Percentiles rank a stretch among this genome's conserved stretches.
These are phyloP conservation scores for Citrullus amarus DNA, from an alignment of 306 rosid genomes.

Conservation along the genomic window DNA sequence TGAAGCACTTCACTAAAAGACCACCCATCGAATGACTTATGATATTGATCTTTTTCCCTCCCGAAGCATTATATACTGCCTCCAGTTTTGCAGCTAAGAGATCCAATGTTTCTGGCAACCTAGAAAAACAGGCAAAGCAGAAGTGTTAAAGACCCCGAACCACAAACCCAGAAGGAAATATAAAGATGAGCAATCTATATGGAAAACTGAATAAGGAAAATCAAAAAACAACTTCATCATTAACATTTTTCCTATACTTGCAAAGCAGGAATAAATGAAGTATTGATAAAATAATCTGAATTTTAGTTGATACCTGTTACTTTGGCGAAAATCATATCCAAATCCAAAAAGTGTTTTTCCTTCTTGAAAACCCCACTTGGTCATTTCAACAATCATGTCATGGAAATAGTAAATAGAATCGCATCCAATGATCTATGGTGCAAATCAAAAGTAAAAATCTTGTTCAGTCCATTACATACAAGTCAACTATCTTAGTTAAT, in stretches of 20 bases:
- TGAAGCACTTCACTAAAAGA: constrained; percentile 89
- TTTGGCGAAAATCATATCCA: constrained; percentile 98
- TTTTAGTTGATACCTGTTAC: constrained; percentile 62
- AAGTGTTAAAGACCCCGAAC: not conserved
- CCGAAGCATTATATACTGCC: constrained; percentile 59
- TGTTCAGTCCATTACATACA: not conserved
- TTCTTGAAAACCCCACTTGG: constrained; percentile 81
- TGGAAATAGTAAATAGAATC: constrained; percentile 81
- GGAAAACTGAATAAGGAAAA: not conserved
- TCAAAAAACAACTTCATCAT: not conserved
- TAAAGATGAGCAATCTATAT: not conserved
- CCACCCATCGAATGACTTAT: constrained; percentile 99
- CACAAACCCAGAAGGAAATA: not conserved
- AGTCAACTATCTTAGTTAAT: not conserved
- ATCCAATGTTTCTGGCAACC: constrained; percentile 83
- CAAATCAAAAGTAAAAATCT: not conserved
- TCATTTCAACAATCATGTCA: constrained; percentile 82
- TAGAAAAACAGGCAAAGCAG: constrained; percentile 18
- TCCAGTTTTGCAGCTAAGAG: constrained; percentile 60
- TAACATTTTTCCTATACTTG: not conserved
- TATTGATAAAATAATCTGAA: not conserved
- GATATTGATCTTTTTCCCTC: constrained; percentile 78
- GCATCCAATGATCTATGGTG: constrained; percentile 62
- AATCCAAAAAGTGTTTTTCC: constrained; percentile 93
- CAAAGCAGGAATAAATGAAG: not conserved